A percentile compares a stretch with the other conserved stretches of the same genome.
These are phyloP conservation scores for Geotrichum candidum DNA, from an alignment of 1,139 yeast species.

Conservation along the genomic window DNA sequence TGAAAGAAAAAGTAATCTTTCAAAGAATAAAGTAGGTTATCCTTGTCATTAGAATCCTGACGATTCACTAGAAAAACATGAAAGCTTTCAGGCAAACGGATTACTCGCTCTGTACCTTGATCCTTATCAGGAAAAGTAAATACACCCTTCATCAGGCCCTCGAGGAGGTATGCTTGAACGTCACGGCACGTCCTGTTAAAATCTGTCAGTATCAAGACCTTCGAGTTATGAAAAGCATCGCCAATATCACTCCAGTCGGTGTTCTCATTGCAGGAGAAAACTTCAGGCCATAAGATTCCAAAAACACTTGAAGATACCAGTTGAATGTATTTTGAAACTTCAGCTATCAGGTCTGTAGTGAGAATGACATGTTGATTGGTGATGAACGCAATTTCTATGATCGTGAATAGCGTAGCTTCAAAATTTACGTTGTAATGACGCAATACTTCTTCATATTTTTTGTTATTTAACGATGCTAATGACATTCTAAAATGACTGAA, in stretches of 20 bases:
- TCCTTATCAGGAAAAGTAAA: neutral
- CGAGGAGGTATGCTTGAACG: conserved; percentile 28
- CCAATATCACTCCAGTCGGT: conserved; percentile 11
- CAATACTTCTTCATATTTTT: neutral
- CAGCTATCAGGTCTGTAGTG: conserved; percentile 20
- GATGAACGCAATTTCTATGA: conserved; percentile 25
- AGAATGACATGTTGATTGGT: conserved; percentile 30
- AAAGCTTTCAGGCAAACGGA: neutral
- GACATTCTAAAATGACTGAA: neutral
- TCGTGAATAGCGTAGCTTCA: conserved; percentile 21
- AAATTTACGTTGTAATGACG: conserved; percentile 9
- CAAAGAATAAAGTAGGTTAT: conserved; percentile 2
- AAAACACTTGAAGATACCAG: conserved; percentile 18
- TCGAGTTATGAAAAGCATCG: conserved; percentile 12
- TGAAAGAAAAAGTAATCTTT: conserved; percentile 19
- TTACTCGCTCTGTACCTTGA: conserved; percentile 12
- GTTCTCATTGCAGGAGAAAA: conserved; percentile 10
- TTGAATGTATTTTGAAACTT: conserved; percentile 21
- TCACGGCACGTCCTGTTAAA: conserved; percentile 26
- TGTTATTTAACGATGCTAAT: neutral
- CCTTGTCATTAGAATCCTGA: neutral
- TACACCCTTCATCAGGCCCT: conserved; percentile 19
- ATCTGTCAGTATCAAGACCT: conserved; percentile 24
- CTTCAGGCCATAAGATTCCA: conserved; percentile 2
- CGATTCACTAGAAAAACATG: neutral